phyloP scores from a whole-genome alignment of 768 basidiomycete genomes.

The Termitomyces sp. region DNA sequence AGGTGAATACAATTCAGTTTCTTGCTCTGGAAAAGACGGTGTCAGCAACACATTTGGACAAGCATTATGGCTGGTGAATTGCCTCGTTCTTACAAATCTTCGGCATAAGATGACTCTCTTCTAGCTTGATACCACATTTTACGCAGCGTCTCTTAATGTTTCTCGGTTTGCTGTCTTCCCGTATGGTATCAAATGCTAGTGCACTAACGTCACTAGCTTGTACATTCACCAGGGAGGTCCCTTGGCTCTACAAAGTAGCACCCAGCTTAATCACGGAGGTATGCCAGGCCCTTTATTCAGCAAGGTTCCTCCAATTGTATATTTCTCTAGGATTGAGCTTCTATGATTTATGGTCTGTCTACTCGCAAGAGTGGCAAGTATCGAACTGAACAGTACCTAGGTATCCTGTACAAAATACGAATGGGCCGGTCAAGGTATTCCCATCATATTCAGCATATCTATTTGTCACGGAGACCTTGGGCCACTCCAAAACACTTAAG shows the following conservation, averaged over 20 bases:
- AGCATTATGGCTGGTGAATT: slow-evolving; percentile 41
- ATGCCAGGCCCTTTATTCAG: slow-evolving; percentile 6
- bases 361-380: too few species aligned
- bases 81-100: background rate
- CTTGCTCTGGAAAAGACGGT: slow-evolving; percentile 42
- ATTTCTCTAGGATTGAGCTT: slow-evolving; percentile 28
- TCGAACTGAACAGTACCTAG: slow-evolving; percentile 16
- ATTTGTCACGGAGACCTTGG: slow-evolving; percentile 43
- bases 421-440: slow-evolving; percentile 45
- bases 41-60: slow-evolving; percentile 53
- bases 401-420: slow-evolving; percentile 42
- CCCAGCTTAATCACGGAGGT: slow-evolving; percentile 46
- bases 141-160: slow-evolving; percentile 44
- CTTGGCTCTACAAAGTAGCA: slow-evolving; percentile 42
- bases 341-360: slow-evolving; percentile 40
- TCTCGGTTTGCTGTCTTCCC: slow-evolving; percentile 28
- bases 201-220: slow-evolving; percentile 23
- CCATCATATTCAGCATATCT: slow-evolving; percentile 50
- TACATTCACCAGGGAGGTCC: slow-evolving; percentile 54
- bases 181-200: background rate
- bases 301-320: background rate
- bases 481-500: slow-evolving; percentile 33
- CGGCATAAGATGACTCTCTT: background rate
- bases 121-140: slow-evolving; percentile 41
- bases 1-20: slow-evolving; percentile 55